phyloP scores from a whole-genome alignment of 805 yeast species.

The Clavispora vitiphila region DNA sequence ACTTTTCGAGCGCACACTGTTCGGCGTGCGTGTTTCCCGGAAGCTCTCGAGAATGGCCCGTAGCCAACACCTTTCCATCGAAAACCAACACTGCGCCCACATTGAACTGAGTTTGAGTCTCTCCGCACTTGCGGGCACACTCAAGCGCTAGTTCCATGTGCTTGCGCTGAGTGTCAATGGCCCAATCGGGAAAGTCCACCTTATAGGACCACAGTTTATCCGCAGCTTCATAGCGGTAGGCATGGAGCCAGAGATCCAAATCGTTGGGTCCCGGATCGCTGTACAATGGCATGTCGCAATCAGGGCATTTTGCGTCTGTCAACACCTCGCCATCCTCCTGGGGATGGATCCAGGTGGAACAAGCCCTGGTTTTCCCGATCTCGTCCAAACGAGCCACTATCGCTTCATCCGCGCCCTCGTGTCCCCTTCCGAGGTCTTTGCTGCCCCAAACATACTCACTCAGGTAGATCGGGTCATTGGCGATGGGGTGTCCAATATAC shows the following conservation, averaged over 20 bases:
- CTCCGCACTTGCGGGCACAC: conserved; percentile 76
- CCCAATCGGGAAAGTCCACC: conserved; percentile 83
- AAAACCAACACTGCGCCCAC: conserved; percentile 87
- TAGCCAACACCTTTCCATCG: conserved; percentile 56
- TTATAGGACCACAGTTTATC: conserved; percentile 63
- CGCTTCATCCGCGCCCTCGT: conserved; percentile 43
- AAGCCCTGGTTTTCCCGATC: conserved; percentile 66
- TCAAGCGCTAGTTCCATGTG: conserved; percentile 74
- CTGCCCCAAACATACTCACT: conserved; percentile 77
- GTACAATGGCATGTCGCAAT: conserved; percentile 67
- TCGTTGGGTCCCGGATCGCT: conserved; percentile 89
- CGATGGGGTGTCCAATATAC: conserved; percentile 82
- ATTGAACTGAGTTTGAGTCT: conserved; percentile 79
- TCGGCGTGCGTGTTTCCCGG: conserved; percentile 98
- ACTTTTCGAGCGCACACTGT: conserved; percentile 85
- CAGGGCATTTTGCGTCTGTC: conserved; percentile 53
- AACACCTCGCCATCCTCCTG: conserved; percentile 62
- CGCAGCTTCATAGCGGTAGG: conserved; percentile 66
- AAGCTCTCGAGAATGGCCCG: conserved; percentile 86
- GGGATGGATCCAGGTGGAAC: conserved; percentile 65
- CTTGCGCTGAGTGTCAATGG: conserved; percentile 48
- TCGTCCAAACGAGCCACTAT: conserved; percentile 49
- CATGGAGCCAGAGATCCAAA: conserved; percentile 86
- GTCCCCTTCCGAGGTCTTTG: conserved; percentile 55
- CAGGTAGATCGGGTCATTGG: conserved; percentile 88